These are phyloP conservation scores for Medicago truncatula DNA, from an alignment of 306 rosid species.

Conservation along the genomic window DNA sequence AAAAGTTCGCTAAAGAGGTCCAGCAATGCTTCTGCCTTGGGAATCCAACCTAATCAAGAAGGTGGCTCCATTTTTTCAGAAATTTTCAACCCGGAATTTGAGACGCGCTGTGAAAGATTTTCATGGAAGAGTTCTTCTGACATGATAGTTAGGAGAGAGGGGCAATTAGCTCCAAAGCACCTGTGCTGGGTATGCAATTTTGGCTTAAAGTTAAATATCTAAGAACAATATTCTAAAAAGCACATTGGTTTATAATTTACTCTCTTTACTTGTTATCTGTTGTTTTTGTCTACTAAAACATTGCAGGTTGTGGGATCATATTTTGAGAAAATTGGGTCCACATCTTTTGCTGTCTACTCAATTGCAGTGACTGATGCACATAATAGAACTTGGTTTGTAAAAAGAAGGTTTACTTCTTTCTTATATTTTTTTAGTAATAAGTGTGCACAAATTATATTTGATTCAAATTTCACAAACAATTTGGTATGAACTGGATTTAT, in stretches of 20 bases:
- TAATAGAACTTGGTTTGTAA: conserved; percentile 89
- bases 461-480: neutral
- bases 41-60: conserved; percentile 53
- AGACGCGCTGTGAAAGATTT: conserved; percentile 56
- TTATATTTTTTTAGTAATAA: conserved; percentile 27
- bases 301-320: conserved; percentile 93
- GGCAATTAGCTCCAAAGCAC: conserved; percentile 75
- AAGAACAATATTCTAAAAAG: conserved; percentile 13
- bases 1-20: conserved; percentile 73
- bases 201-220: conserved; percentile 24
- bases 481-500: conserved; percentile 33
- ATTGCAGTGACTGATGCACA: conserved; percentile 88
- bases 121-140: conserved; percentile 65
- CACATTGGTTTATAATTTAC: conserved; percentile 9
- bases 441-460: conserved; percentile 12
- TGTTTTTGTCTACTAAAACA: conserved; percentile 40
- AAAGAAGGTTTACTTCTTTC: conserved; percentile 77
- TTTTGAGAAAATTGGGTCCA: conserved; percentile 87
- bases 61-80: conserved; percentile 73
- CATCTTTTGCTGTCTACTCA: conserved; percentile 95
- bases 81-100: conserved; percentile 66
- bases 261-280: conserved; percentile 14
- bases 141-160: conserved; percentile 59
- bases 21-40: conserved; percentile 72
- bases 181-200: conserved; percentile 79